Base-by-base conservation (phyloP, 768 basidiomycete genomes). In the Multifurca ochricompacta region DNA sequence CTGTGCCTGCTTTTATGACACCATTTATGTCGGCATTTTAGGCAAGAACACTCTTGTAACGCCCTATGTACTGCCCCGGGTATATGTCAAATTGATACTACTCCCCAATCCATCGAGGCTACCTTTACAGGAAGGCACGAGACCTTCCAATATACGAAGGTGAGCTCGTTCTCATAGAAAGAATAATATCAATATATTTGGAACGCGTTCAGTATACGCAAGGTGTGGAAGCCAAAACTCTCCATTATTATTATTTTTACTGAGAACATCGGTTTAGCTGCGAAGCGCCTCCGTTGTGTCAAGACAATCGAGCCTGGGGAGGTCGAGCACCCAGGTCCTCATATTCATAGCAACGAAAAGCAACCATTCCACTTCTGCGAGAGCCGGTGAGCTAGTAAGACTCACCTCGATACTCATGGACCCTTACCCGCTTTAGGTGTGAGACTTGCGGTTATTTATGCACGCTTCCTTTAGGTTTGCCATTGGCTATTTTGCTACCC, bases 121-220 rank as follows among this genome's bases (percentile, higher is more conserved):
- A 82, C 80, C 0, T 84, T 83, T 59, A 77, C 75, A 0, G 82
- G 83, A 1, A 69, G 66, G 51, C 77, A 81, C 48, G 79, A 81
- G 58, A 79, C 76, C 0, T 84, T 82, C 58, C 75, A 80, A 61
- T 84, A 80, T 44, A 84, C 82, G 0, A 84, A 84, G 73, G 82
- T 79, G 48, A n/a, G 65, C 56, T 1, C 9, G 6, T 16, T 4
- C 32, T 32, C 13, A 35, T 44, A 13, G 21, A 27, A 9, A 36
- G 10, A n/a, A 31, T 44, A 3, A 16, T 23, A 11, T 8, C 10
- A 18, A 30, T 31, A n/a, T 27, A 5, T 28, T 32, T 27, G 19
- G 2, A 6, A 7, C 10, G 9, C 0, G 3, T 16, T 11, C 16
- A 81, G 80, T 81, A 80, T 62, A 70, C 76, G 0, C 81, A 81